Evolutionary conservation across 2,329 filamentous ascomycete species (phyloP), one percentile per base, ranked within the genome.

Genomic region (Pseudodiploospora longispora): DNA sequence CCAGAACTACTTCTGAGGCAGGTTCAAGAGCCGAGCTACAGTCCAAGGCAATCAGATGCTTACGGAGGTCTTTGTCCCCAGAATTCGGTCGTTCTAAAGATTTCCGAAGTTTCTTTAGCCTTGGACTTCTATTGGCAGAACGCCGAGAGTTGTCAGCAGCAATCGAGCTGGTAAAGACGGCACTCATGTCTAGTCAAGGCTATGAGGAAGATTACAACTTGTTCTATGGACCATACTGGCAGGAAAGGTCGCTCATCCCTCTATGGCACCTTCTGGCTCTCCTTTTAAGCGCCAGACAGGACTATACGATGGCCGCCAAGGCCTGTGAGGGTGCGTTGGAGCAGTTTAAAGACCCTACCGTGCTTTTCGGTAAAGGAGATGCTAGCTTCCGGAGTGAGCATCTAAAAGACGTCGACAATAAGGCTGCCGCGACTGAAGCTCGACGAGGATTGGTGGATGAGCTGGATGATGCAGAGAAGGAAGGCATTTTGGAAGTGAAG

Each of bases 251-350:
- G 6, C 65, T 83, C 31, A 81, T 97, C 27, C 83, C 90, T 3
- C 66, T 96, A 27, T 96, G 93, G 90, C 93, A 98, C 68, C 73
- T 98, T 10, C 74, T 98, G 38, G 83, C 88, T 1, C 72, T 98
- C 27, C 72, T 97, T 27, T 68, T 97, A 30, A 95, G 87, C 52
- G 87, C 89, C 1, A 82, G 86, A 51, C 85, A 95, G 52, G 89
- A 96, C 50, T 95, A 86, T 55, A 70, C 79, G 40, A 84, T 86
- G 61, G 90, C 93, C 2, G 76, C 80, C 29, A 82, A 83, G 56
- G 84, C 89, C 30, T 97, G 90, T 54, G 88, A 95, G 59, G 89
- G 87, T 28, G 90, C 89, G 4, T 85, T 97, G 58, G 89, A 95
- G 53, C 87, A 95, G 58, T 94, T 95, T 56, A 81, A 83, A 42